These are phyloP conservation scores for Sclerospora graminicola DNA, from an alignment of 352 stramenopile genomes.

Conservation along the genomic window DNA sequence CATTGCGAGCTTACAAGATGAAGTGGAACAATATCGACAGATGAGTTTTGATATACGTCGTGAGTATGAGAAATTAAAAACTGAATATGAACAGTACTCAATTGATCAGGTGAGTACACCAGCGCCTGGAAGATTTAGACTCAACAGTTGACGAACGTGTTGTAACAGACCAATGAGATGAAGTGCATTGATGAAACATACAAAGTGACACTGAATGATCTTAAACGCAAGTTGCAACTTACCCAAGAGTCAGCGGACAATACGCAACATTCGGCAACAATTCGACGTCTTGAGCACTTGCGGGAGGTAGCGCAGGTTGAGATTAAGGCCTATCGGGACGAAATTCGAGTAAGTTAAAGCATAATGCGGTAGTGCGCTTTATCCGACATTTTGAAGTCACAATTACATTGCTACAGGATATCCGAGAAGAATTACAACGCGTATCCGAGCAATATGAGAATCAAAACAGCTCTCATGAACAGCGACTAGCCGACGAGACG, in stretches of 20 bases:
- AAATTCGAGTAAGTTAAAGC: constrained; percentile 35
- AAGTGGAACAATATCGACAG: constrained; percentile 65
- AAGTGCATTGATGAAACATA: constrained; percentile 66
- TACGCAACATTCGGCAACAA: constrained; percentile 24
- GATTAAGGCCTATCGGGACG: constrained; percentile 47
- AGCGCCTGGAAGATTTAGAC: background rate
- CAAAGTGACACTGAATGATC: constrained; percentile 39
- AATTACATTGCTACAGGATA: constrained; percentile 23
- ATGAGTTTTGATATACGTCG: constrained; percentile 52
- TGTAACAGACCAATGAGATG: constrained; percentile 51
- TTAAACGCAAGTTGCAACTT: constrained; percentile 39
- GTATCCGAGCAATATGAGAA: constrained; percentile 24
- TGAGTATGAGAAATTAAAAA: constrained; percentile 71
- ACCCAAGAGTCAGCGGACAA: constrained; percentile 32
- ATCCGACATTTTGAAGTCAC: too few relatives aligned
- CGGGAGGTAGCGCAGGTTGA: constrained; percentile 38
- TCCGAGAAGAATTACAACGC: constrained; percentile 36
- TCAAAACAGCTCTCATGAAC: constrained; percentile 30
- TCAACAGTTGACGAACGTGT: background rate
- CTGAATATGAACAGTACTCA: too few relatives aligned
- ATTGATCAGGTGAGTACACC: constrained; percentile 41
- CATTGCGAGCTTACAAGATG: constrained; percentile 44
- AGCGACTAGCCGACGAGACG: constrained; percentile 40
- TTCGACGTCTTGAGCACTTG: constrained; percentile 50
- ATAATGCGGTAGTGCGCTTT: too few relatives aligned